Conservation (phyloP, 306 rosid species). For the Prunus davidiana region DNA sequence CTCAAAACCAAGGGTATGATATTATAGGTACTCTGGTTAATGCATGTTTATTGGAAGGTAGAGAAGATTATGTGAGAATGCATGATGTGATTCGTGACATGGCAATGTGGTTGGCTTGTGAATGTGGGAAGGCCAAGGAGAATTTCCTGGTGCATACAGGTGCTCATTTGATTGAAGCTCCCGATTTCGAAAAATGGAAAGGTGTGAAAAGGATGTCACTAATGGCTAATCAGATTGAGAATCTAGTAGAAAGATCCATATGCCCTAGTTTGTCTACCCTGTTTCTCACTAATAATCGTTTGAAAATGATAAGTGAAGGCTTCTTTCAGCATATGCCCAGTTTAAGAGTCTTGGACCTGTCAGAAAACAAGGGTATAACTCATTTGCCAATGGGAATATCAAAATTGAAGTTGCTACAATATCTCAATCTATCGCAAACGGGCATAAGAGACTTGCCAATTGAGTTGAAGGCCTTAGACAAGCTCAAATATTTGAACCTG, state of each 20-base stretch:
- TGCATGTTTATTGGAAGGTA: conserved; percentile 7
- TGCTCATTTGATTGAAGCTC: not conserved
- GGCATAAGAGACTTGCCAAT: not conserved
- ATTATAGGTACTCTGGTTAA: not conserved
- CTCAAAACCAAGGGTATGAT: not conserved
- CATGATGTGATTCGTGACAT: conserved; percentile 15
- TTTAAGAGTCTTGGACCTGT: not conserved
- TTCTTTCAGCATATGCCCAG: not conserved
- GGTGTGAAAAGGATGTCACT: not conserved
- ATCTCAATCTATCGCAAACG: not conserved
- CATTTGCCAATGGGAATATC: not conserved
- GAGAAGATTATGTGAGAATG: not conserved
- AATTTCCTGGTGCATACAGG: not conserved
- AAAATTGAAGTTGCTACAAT: not conserved
- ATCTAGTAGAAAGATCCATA: not conserved
- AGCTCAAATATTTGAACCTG: not conserved
- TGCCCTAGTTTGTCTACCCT: conserved; percentile 7
- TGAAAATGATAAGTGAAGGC: not conserved
- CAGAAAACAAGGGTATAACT: not conserved
- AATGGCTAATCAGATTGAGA: not conserved
- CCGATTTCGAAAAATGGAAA: not conserved
- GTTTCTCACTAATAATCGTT: not conserved
- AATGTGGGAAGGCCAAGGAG: not conserved
- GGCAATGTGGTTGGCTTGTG: conserved; percentile 6
- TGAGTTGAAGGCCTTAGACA: not conserved